phyloP scores from a whole-genome alignment of 108 stramenopile species.

The Aurantiochytrium sp. region DNA sequence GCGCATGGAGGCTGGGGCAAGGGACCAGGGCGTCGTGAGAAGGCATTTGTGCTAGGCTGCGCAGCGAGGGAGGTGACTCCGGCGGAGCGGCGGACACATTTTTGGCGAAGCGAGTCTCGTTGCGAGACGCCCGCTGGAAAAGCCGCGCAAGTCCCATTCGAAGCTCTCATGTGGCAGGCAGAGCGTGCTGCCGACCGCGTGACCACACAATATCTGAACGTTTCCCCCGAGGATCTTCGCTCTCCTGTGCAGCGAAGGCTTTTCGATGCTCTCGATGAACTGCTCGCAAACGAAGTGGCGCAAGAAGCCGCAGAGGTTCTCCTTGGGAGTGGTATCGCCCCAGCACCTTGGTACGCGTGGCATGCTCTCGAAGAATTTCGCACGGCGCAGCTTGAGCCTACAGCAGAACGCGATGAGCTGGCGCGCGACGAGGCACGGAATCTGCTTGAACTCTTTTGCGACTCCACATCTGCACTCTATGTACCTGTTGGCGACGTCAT shows the following conservation, averaged over 20 bases:
- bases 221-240: background rate
- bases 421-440: background rate
- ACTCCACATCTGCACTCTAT: background rate
- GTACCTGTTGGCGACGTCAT: background rate
- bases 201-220: background rate
- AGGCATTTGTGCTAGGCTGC: too few species aligned
- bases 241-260: background rate
- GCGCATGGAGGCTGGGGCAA: too few species aligned
- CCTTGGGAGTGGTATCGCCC: background rate
- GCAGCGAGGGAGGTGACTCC: too few species aligned
- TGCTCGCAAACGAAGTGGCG: background rate
- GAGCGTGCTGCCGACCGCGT: background rate
- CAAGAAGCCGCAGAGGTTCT: background rate
- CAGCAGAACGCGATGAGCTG: background rate
- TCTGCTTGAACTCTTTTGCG: background rate
- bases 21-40: too few species aligned
- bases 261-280: background rate
- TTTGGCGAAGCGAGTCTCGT: background rate
- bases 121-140: background rate
- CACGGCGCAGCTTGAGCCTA: background rate
- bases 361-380: background rate
- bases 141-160: background rate
- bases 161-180: background rate
- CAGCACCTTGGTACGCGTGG: background rate
- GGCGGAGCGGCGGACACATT: background rate